These are phyloP conservation scores for Tuber melanosporum DNA, from an alignment of 495 filamentous ascomycete species.

Conservation along the genomic window DNA sequence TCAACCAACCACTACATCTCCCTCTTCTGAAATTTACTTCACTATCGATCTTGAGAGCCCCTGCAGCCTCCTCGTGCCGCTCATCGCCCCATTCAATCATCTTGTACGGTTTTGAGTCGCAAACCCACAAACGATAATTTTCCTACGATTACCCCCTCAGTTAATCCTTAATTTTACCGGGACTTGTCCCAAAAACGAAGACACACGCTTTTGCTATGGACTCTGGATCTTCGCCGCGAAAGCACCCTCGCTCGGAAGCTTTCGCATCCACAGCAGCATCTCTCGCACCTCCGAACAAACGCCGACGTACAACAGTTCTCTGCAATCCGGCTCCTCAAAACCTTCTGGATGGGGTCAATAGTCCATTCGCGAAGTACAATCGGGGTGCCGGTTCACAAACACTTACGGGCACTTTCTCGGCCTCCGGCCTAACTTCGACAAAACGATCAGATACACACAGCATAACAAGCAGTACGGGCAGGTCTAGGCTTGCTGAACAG, in stretches of 20 bases:
- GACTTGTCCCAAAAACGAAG: background rate
- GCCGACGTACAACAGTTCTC: slow-evolving; percentile 4
- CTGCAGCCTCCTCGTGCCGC: background rate
- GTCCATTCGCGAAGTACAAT: slow-evolving; percentile 5
- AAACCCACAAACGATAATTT: background rate
- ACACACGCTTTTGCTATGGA: slow-evolving; percentile 5
- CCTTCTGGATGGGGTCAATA: background rate
- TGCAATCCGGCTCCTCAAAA: slow-evolving; percentile 12
- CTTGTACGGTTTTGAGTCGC: background rate
- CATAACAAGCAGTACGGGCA: slow-evolving; percentile 6
- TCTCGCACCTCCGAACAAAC: slow-evolving; percentile 8
- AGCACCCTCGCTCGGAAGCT: slow-evolving; percentile 11
- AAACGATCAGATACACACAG: slow-evolving; percentile 3
- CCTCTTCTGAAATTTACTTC: background rate
- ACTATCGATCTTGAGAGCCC: background rate
- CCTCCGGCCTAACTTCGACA: background rate
- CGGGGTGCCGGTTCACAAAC: background rate
- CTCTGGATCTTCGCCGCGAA: slow-evolving; percentile 11
- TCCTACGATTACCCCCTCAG: background rate
- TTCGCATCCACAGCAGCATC: slow-evolving; percentile 7
- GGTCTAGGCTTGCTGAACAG: slow-evolving; percentile 4
- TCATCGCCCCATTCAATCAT: background rate
- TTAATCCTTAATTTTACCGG: background rate
- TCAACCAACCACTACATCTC: slow-evolving; percentile 24
- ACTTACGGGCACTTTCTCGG: background rate